These are phyloP conservation scores for Hypoxylon sp. DNA, from an alignment of 2,329 filamentous ascomycete species.

Conservation along the genomic window DNA sequence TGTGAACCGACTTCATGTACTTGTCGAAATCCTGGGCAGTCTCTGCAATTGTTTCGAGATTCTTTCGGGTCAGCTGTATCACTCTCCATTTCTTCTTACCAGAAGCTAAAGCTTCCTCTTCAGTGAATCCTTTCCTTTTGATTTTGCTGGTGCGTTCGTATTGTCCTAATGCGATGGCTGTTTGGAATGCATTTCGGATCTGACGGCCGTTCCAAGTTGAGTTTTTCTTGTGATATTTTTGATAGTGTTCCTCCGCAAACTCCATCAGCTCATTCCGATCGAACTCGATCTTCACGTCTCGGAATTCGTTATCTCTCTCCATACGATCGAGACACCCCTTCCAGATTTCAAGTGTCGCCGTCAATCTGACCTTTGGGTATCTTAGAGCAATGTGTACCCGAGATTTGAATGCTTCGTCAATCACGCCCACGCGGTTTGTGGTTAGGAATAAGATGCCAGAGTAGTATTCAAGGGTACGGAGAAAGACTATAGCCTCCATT, in stretches of 20 bases:
- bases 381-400: slow-evolving; percentile 46
- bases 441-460: slow-evolving; percentile 47
- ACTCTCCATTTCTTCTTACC: slow-evolving; percentile 30
- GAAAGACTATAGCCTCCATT: slow-evolving; percentile 29
- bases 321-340: slow-evolving; percentile 45
- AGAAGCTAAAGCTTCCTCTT: slow-evolving; percentile 19
- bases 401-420: slow-evolving; percentile 50
- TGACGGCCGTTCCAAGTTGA: slow-evolving; percentile 49
- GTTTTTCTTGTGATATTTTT: slow-evolving; percentile 15
- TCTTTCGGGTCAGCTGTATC: slow-evolving; percentile 28
- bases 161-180: slow-evolving; percentile 43
- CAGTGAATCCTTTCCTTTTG: slow-evolving; percentile 18
- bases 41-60: slow-evolving; percentile 36
- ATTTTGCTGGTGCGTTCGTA: slow-evolving; percentile 35
- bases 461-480: slow-evolving; percentile 44
- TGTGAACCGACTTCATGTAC: slow-evolving; percentile 27
- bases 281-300: slow-evolving; percentile 31
- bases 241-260: slow-evolving; percentile 37
- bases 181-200: slow-evolving; percentile 51
- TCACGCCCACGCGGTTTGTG: slow-evolving; percentile 45
- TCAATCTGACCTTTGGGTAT: slow-evolving; percentile 36
- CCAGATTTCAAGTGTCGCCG: slow-evolving; percentile 40
- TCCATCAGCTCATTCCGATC: slow-evolving; percentile 25
- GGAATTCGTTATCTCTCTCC: slow-evolving; percentile 32
- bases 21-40: slow-evolving; percentile 40